phyloP scores from a whole-genome alignment of 2,329 filamentous ascomycete genomes.

The Dryadomyces quercivorus region DNA sequence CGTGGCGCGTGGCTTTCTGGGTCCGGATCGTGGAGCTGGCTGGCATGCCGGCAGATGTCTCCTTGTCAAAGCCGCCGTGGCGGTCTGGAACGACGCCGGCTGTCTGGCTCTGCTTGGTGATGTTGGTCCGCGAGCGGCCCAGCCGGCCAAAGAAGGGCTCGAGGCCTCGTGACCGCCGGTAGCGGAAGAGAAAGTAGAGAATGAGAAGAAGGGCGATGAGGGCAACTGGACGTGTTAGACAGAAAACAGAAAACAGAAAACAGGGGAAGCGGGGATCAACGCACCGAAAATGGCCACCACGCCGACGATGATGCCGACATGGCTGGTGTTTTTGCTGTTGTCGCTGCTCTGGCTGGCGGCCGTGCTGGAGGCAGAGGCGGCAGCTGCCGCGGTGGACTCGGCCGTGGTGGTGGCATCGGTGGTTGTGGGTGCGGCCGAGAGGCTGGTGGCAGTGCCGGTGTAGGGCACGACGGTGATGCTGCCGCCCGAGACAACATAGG shows the following conservation, averaged over 20 bases:
- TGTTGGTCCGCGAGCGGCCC: not conserved
- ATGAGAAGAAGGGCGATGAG: not conserved
- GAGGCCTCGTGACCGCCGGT: constrained; percentile 3
- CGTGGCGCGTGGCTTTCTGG: too few species aligned
- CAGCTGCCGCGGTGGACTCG: not conserved
- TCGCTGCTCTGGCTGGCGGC: not conserved
- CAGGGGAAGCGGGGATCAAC: not conserved
- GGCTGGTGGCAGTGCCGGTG: not conserved
- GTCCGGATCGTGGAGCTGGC: too few species aligned
- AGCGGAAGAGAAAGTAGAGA: constrained; percentile 4
- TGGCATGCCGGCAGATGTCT: too few species aligned
- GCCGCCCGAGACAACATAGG: not conserved
- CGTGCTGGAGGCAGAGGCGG: not conserved
- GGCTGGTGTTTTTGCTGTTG: not conserved
- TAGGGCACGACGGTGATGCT: constrained; percentile 1
- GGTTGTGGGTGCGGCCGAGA: not conserved
- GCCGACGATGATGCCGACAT: constrained; percentile 5
- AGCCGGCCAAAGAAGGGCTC: not conserved
- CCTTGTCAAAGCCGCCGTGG: too few species aligned
- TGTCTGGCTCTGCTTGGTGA: not conserved
- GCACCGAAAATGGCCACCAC: not conserved
- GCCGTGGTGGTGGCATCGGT: not conserved
- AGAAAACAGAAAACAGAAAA: not conserved
- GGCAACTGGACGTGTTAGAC: not conserved
- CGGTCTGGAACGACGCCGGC: not conserved